Evolutionary conservation across 805 yeast species (phyloP), one percentile per base, ranked within the genome.

Genomic region (Ogataea sp.): DNA sequence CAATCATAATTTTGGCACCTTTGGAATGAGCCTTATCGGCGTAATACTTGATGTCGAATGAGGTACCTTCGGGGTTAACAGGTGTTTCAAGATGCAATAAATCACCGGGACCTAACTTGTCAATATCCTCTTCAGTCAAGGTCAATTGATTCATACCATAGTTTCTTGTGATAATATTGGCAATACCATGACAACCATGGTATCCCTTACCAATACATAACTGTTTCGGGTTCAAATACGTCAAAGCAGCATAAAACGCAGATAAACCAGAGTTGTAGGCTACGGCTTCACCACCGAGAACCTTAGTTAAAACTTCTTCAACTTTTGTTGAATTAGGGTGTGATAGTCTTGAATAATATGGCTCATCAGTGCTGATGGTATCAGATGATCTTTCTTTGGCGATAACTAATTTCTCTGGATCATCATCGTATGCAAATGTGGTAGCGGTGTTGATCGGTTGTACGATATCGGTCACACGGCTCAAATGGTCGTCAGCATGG

Each of bases 1-100:
- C 97, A 14, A 85, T 78, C 20, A 78, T 52, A 13, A 89, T 61
- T 20, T 66, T 50, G 0, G 95, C 96, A 16, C 95, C 95, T 39
- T 75, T 74, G 2, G 69, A 64, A 55, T 86, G 95, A 1, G 95
- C 95, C 43, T 69, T 70, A 2, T 74, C 66, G 3, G 86, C 89
- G 52, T 73, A 81, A 36, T 71, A 58, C 31, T 62, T 58, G 41
- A 89, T 73, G 56, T 84, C 86, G 47, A 67, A 69, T 13, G 80
- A 72, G 2, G 68, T 62, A 1, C 95, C 94, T 38, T 68, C 75
- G 15, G 97, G 97, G 59, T 89, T 89, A 26, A 86, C 80, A 0
- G 97, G 97, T 0, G 95, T 77, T 60, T 87, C 96, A 37, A 87
- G 52, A 56, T 87, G 96, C 21, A 90, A 70, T 24, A 89, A 57